Percentiles rank a stretch among this genome's conserved stretches.
phyloP scores from a whole-genome alignment of 148 eudicot species.

The Rhododendron griersonianum region DNA sequence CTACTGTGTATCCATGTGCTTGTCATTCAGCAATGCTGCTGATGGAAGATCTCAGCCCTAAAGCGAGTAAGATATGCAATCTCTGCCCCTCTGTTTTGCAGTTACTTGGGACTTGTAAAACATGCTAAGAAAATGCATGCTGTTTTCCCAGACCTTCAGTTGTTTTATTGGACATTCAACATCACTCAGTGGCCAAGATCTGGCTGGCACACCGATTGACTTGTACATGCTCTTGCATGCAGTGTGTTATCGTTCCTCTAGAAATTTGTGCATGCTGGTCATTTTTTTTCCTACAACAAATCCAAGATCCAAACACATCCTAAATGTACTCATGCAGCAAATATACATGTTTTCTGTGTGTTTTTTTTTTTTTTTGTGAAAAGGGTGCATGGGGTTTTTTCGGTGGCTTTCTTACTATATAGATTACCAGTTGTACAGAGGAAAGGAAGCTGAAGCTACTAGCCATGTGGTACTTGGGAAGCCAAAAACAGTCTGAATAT shows the following conservation, averaged over 20 bases:
- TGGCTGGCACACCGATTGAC: not conserved
- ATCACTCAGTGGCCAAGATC: not conserved
- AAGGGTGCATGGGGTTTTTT: not conserved
- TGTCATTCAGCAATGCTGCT: too few species aligned
- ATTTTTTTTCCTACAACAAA: not conserved
- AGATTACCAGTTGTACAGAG: not conserved
- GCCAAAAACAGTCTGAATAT: not conserved
- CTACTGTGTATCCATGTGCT: not conserved
- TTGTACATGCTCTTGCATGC: not conserved
- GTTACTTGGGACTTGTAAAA: not conserved
- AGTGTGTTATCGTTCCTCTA: not conserved
- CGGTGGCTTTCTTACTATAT: not conserved
- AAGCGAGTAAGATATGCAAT: not conserved
- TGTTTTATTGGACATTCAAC: not conserved
- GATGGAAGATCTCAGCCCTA: not conserved
- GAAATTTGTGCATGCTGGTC: not conserved
- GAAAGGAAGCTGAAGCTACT: not conserved
- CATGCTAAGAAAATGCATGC: not conserved
- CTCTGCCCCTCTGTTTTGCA: not conserved
- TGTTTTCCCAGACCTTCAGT: not conserved
- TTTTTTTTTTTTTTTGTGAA: not conserved
- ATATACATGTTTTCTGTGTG: not conserved
- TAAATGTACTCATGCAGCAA: not conserved
- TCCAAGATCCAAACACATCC: not conserved
- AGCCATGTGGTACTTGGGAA: conserved; percentile 13